Percentiles rank a stretch among this genome's conserved stretches.
phyloP scores from a whole-genome alignment of 768 basidiomycete species.

The Suillus weaverae region DNA sequence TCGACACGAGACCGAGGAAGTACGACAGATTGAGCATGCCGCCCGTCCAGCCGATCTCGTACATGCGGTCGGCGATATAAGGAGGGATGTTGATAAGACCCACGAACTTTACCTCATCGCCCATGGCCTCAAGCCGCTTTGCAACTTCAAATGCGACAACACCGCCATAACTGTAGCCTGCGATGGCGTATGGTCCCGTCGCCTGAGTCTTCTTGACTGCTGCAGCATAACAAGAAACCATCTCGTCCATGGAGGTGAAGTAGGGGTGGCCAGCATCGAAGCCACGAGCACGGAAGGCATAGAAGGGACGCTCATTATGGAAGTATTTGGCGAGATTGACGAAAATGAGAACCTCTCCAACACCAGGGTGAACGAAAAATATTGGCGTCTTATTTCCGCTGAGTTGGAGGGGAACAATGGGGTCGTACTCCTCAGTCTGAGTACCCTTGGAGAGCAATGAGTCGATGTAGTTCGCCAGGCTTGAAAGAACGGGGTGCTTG shows the following conservation, averaged over 20 bases:
- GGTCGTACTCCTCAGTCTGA: conserved; percentile 34
- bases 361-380: conserved; percentile 45
- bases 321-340: conserved; percentile 43
- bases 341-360: conserved; percentile 42
- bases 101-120: conserved; percentile 32
- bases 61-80: conserved; percentile 40
- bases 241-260: conserved; percentile 33
- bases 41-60: conserved; percentile 40
- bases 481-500: conserved; percentile 31
- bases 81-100: conserved; percentile 39
- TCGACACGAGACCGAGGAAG: conserved; percentile 37
- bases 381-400: conserved; percentile 41
- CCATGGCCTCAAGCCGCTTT: conserved; percentile 29
- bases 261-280: conserved; percentile 34
- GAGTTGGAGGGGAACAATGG: conserved; percentile 40
- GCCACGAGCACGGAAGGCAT: conserved; percentile 40
- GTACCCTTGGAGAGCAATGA: conserved; percentile 24
- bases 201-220: conserved; percentile 31
- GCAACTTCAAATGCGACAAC: conserved; percentile 39
- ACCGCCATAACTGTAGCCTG: conserved; percentile 40
- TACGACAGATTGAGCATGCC: conserved; percentile 41
- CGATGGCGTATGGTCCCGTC: conserved; percentile 35
- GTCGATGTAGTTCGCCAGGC: conserved; percentile 31
- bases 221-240: conserved; percentile 32
- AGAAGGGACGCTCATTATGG: conserved; percentile 39